Evolutionary conservation across 257 asterid species (phyloP).

Genomic region (Petrea volubilis): DNA sequence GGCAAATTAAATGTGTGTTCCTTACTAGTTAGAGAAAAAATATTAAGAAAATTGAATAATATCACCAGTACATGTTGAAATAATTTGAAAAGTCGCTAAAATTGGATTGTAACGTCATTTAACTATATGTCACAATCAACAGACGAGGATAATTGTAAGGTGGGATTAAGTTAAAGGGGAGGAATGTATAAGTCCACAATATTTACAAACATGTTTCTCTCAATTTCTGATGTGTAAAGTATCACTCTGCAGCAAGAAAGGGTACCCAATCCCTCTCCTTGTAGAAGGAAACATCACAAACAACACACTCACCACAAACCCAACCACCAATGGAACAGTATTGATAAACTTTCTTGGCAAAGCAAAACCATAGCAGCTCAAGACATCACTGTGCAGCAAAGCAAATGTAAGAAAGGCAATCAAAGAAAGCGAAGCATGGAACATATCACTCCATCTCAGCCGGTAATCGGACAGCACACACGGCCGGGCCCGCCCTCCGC

Average conservation of each 20-base stretch:
- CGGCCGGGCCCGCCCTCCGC: constrained; percentile 46
- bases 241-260: constrained; percentile 61
- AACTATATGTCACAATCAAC: too few relatives aligned
- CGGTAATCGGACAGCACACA: constrained; percentile 36
- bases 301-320: constrained; percentile 48
- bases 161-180: too few relatives aligned
- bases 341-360: constrained; percentile 42
- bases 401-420: constrained; percentile 57
- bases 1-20: too few relatives aligned
- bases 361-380: constrained; percentile 45
- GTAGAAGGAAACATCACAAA: constrained; percentile 62
- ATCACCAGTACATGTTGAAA: too few relatives aligned
- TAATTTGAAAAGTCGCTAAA: too few relatives aligned
- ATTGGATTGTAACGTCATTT: too few relatives aligned
- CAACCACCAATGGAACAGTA: constrained; percentile 47
- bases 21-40: too few relatives aligned
- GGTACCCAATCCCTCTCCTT: constrained; percentile 66
- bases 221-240: constrained; percentile 27
- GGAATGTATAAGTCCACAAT: too few relatives aligned
- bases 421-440: constrained; percentile 49
- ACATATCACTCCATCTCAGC: constrained; percentile 53
- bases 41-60: too few relatives aligned
- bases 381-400: constrained; percentile 47
- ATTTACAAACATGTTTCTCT: neutral
- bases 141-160: too few relatives aligned